Evolutionary conservation across 352 stramenopile genomes (phyloP).

Genomic region (Elongisporangium undulatum): DNA sequence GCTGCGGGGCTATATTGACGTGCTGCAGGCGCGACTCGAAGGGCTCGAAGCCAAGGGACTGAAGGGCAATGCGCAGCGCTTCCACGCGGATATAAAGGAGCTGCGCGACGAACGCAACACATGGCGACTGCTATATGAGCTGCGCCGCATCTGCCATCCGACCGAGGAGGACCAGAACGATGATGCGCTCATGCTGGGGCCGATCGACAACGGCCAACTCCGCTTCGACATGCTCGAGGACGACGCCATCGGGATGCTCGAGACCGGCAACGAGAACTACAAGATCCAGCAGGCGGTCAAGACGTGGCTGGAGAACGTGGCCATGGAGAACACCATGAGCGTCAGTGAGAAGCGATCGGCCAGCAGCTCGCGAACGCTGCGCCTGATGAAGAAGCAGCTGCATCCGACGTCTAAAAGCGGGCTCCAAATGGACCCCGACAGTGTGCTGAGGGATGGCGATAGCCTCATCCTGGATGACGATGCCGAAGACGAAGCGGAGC

Average conservation of each 20-base stretch:
- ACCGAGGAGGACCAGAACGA: slow-evolving; percentile 17
- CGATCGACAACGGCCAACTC: slow-evolving; percentile 30
- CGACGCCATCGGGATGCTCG: slow-evolving; percentile 58
- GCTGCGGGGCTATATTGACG: slow-evolving; percentile 72
- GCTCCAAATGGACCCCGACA: slow-evolving; percentile 70
- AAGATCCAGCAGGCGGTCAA: slow-evolving; percentile 72
- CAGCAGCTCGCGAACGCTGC: slow-evolving; percentile 52
- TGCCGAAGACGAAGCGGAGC: slow-evolving; percentile 71
- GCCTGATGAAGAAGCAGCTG: slow-evolving; percentile 50
- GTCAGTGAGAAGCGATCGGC: slow-evolving; percentile 55
- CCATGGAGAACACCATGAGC: slow-evolving; percentile 55
- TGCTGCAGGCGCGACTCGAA: slow-evolving; percentile 61
- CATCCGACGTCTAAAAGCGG: slow-evolving; percentile 5
- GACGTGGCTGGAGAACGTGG: slow-evolving; percentile 78
- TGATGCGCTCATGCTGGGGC: slow-evolving; percentile 35
- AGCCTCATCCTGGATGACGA: slow-evolving; percentile 63
- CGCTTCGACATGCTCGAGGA: slow-evolving; percentile 79
- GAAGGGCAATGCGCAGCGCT: slow-evolving; percentile 17
- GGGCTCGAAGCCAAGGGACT: slow-evolving; percentile 31
- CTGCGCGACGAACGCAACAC: slow-evolving; percentile 79
- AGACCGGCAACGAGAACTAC: slow-evolving; percentile 57
- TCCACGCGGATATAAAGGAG: slow-evolving; percentile 53
- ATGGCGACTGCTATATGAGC: slow-evolving; percentile 73
- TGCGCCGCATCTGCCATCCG: slow-evolving; percentile 53
- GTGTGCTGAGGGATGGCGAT: slow-evolving; percentile 60